These are phyloP conservation scores for Bretschneidera sinensis DNA, from an alignment of 345 rosid species.

Conservation along the genomic window DNA sequence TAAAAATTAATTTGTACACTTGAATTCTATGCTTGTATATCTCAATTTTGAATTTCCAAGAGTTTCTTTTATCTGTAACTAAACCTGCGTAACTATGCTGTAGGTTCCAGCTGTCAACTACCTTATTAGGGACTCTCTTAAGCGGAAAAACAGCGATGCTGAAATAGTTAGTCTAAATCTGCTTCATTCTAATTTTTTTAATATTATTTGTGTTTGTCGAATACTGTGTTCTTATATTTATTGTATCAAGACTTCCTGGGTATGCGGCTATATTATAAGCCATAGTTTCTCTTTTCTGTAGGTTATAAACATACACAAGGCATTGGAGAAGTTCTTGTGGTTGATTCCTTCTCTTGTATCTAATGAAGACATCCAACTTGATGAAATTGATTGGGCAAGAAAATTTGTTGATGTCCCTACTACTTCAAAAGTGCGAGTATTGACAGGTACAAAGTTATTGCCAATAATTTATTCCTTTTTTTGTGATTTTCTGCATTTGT, in stretches of 20 bases:
- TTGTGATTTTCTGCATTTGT: background rate
- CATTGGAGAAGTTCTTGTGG: constrained; percentile 46
- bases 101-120: constrained; percentile 70
- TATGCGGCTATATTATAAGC: background rate
- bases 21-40: background rate
- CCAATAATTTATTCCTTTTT: background rate
- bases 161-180: constrained; percentile 49
- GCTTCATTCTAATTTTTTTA: background rate
- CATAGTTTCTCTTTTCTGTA: constrained; percentile 26
- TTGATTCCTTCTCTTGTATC: constrained; percentile 59
- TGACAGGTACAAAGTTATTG: constrained; percentile 45
- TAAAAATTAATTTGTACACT: background rate
- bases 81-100: constrained; percentile 11
- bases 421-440: constrained; percentile 54
- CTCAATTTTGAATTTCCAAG: background rate
- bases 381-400: constrained; percentile 41
- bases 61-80: constrained; percentile 3
- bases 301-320: constrained; percentile 66
- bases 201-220: constrained; percentile 5
- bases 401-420: constrained; percentile 45
- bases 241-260: background rate
- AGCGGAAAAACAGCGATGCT: constrained; percentile 76
- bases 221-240: background rate
- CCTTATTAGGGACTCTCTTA: constrained; percentile 70
- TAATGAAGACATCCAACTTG: constrained; percentile 28